phyloP scores from a whole-genome alignment of 331 rosid genomes.

The Malus hybrid region DNA sequence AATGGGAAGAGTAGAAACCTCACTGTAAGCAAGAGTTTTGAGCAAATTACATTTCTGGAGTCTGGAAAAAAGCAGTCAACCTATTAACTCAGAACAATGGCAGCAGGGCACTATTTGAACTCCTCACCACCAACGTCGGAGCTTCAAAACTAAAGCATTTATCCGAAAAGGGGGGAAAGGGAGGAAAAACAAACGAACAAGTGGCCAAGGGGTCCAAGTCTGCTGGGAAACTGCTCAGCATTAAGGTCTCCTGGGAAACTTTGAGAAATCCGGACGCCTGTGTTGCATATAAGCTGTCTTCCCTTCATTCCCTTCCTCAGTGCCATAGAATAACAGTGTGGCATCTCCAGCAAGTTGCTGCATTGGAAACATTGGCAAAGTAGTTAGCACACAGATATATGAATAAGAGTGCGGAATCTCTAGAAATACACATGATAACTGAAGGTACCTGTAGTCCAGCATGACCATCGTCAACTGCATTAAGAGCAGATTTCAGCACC shows the following conservation, averaged over 20 bases:
- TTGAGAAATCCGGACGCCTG: slow-evolving; percentile 65
- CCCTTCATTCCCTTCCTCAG: slow-evolving; percentile 85
- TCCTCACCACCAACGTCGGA: too few species aligned
- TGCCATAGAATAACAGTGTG: slow-evolving; percentile 77
- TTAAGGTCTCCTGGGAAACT: slow-evolving; percentile 64
- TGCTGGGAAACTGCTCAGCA: background rate
- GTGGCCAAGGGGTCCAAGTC: background rate
- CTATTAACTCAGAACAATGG: too few species aligned
- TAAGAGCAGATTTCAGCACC: slow-evolving; percentile 76
- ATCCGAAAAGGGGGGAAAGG: background rate
- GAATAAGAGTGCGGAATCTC: too few species aligned
- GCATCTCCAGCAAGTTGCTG: slow-evolving; percentile 85
- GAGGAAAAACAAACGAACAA: background rate
- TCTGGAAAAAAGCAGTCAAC: too few species aligned
- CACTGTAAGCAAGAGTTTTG: too few species aligned
- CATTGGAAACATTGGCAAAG: background rate
- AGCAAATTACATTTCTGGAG: too few species aligned
- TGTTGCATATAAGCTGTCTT: slow-evolving; percentile 62
- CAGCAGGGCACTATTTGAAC: too few species aligned
- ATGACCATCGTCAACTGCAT: slow-evolving; percentile 89
- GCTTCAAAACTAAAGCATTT: background rate
- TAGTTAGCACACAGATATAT: too few species aligned
- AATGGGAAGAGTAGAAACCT: too few species aligned
- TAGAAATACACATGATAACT: background rate
- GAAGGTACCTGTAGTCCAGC: slow-evolving; percentile 76